Evolutionary conservation across 2,329 filamentous ascomycete species (phyloP).

Genomic region (Paraphaeosphaeria minitans): DNA sequence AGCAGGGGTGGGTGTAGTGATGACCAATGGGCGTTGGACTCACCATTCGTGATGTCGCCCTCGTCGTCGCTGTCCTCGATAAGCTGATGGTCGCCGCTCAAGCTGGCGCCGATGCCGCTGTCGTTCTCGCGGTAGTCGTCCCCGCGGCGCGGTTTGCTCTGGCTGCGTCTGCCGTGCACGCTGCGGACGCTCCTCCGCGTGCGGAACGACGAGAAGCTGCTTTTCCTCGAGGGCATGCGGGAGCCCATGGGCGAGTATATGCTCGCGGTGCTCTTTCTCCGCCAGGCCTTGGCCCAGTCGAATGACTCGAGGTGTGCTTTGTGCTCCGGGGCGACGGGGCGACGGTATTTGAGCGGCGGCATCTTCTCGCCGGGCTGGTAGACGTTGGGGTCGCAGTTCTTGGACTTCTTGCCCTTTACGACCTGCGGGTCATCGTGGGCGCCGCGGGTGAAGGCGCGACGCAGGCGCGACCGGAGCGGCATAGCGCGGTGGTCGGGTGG

Average conservation of each 20-base stretch:
- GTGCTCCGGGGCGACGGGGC: slow-evolving; percentile 56
- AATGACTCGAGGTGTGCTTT: slow-evolving; percentile 57
- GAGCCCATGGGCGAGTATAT: slow-evolving; percentile 57
- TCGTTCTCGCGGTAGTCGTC: slow-evolving; percentile 49
- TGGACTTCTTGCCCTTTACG: slow-evolving; percentile 33
- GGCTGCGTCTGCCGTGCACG: slow-evolving; percentile 34
- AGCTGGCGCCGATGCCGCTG: slow-evolving; percentile 43
- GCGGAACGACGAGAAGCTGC: slow-evolving; percentile 29
- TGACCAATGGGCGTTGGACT: slow-evolving; percentile 19
- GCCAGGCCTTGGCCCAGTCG: slow-evolving; percentile 54
- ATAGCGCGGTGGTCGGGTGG: slow-evolving; percentile 6
- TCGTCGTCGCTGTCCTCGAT: slow-evolving; percentile 54
- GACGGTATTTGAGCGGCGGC: slow-evolving; percentile 57
- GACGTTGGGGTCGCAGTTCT: slow-evolving; percentile 50
- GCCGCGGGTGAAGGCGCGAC: slow-evolving; percentile 49
- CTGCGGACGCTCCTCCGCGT: slow-evolving; percentile 31
- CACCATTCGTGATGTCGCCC: slow-evolving; percentile 52
- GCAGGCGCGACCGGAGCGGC: slow-evolving; percentile 52
- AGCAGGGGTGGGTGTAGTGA: slow-evolving; percentile 12
- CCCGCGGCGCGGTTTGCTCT: slow-evolving; percentile 44
- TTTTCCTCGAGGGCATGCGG: slow-evolving; percentile 49
- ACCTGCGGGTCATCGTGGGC: slow-evolving; percentile 31
- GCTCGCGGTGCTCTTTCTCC: slow-evolving; percentile 51
- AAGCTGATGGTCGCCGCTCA: slow-evolving; percentile 41
- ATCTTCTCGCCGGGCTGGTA: slow-evolving; percentile 59